Evolutionary conservation across 345 rosid genomes (phyloP).

Genomic region (Microcos paniculata): DNA sequence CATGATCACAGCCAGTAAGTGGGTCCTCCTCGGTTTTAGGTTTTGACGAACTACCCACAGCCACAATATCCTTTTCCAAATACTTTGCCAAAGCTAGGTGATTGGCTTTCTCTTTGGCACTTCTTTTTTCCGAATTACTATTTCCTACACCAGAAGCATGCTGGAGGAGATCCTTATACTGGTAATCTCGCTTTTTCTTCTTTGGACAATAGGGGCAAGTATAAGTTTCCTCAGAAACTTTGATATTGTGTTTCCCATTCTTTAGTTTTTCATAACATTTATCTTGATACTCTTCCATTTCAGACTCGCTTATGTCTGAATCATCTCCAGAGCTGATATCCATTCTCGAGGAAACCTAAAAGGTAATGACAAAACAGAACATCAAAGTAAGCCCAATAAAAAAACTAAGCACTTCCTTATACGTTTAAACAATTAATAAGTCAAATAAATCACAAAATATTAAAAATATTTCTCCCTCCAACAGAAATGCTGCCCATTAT

Average conservation of each 20-base stretch:
- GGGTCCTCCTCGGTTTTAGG: conserved; percentile 26
- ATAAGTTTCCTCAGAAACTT: conserved; percentile 53
- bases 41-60: conserved; percentile 34
- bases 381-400: background rate
- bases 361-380: background rate
- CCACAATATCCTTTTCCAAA: conserved; percentile 52
- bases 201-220: conserved; percentile 81
- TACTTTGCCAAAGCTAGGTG: conserved; percentile 83
- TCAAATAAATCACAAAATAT: background rate
- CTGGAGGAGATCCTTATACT: conserved; percentile 72
- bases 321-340: conserved; percentile 36
- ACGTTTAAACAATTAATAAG: background rate
- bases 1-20: conserved; percentile 42
- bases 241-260: conserved; percentile 62
- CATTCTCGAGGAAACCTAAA: conserved; percentile 20
- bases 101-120: conserved; percentile 65
- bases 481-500: background rate
- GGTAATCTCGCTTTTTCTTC: conserved; percentile 63
- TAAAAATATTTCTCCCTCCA: background rate
- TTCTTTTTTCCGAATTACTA: conserved; percentile 71
- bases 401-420: background rate
- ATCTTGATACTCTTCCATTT: conserved; percentile 45
- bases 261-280: conserved; percentile 63
- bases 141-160: conserved; percentile 97
- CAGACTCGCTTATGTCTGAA: conserved; percentile 49